Base-by-base conservation (phyloP, 148 eudicot species). In the Nepenthes mirabilis region DNA sequence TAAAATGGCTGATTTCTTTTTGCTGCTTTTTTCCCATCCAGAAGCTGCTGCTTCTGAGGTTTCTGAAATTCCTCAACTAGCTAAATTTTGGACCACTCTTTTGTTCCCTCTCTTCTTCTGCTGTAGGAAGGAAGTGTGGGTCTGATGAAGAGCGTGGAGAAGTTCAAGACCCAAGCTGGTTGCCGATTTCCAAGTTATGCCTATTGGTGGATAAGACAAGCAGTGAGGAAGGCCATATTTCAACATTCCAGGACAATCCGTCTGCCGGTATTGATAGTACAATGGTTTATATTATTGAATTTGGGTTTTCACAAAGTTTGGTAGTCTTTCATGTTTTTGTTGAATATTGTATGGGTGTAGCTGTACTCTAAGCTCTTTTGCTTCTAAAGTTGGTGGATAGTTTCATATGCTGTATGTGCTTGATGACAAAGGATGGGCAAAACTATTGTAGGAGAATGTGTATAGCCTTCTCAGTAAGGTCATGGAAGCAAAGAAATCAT, bases 111-210 rank as follows among this genome's bases (percentile, higher is more conserved):
- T 55, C 52, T 59, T 9, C 10, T 62, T 68, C 55, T 75, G 55
- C 68, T 81, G 68, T 75, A 94, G 99, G 97, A 77, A 60, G 99
- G 99, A 67, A 86, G 99, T 76, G 74, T 66, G 83, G 99, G 99
- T 12, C 86, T 94, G 2, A 86, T 94, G 87, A 79, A 60, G 77
- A 86, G 95, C 74, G 83, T 94, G 33, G 83, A 84, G 73, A 94
- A 86, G 72, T 94, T 80, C 78, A 89, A 82, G 68, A 88, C 88
- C 47, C 91, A 74, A 60, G 79, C 76, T 57, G 97, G 95, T 68
- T 84, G 91, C 62, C 77, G 97, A 54, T 89, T 94, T 78, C 83
- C 90, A 45, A 80, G 86, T 69, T 94, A 94, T 79, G 95, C 99
- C 7, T 94, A 82, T 67, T 86, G 91, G 95, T 94, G 99, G 99